Evolutionary conservation across 208 protist species (phyloP).

Genomic region (Balamuthia mandrillaris): DNA sequence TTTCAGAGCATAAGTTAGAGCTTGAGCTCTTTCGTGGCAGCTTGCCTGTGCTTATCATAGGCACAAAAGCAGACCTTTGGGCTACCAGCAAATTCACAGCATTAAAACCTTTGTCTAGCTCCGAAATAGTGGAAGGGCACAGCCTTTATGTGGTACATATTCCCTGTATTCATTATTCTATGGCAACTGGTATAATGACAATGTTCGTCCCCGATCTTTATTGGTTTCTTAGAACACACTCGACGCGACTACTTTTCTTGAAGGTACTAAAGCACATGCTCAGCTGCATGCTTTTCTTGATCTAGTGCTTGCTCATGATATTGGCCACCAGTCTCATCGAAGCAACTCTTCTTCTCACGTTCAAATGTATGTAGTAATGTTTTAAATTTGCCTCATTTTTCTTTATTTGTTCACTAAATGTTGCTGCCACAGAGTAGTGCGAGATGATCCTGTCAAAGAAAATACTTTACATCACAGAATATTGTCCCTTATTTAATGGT

Average conservation of each 20-base stretch:
- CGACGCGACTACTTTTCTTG: neutral
- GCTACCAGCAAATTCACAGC: neutral
- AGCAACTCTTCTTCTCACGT: too few relatives aligned
- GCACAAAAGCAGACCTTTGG: neutral
- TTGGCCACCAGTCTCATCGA: too few relatives aligned
- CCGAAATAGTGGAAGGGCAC: conserved; percentile 7
- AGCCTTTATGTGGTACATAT: conserved; percentile 3
- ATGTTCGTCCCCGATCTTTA: neutral
- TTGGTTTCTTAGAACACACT: neutral
- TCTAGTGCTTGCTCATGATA: too few relatives aligned
- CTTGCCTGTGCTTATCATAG: conserved; percentile 18
- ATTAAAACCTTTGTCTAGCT: neutral
- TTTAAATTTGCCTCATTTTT: too few relatives aligned
- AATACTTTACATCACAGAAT: too few relatives aligned
- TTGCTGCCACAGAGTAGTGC: too few relatives aligned
- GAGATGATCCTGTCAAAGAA: too few relatives aligned
- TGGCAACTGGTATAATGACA: neutral
- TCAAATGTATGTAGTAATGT: too few relatives aligned
- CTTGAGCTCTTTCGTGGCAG: neutral
- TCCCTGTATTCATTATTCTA: neutral
- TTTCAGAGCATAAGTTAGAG: neutral
- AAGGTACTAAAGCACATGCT: neutral
- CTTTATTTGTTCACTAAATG: too few relatives aligned
- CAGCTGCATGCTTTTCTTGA: conserved; percentile 10
- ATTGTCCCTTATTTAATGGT: too few relatives aligned